Conservation (phyloP, 352 stramenopile genomes). For the Pilasporangium apinafurcum region DNA sequence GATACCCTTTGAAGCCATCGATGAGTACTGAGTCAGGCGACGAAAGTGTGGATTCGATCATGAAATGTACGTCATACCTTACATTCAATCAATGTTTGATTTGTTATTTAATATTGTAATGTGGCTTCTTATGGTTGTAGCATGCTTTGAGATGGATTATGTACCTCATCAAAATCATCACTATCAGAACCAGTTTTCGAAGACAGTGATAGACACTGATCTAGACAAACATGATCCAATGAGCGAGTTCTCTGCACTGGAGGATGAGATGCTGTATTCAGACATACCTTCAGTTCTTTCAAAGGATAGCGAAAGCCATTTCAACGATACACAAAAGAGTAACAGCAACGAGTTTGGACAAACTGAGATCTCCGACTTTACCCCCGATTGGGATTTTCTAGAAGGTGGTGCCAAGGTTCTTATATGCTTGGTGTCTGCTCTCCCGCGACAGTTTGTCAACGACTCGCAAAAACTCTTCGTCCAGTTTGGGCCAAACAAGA, state of each 20-base stretch:
- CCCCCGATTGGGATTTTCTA: conserved; percentile 77
- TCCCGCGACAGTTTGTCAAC: conserved; percentile 15
- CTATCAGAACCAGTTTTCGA: neutral
- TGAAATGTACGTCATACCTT: conserved; percentile 33
- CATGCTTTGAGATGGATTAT: conserved; percentile 52
- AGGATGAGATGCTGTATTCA: conserved; percentile 26
- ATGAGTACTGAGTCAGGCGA: too few relatives aligned
- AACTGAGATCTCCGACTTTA: conserved; percentile 74
- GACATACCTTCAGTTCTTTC: conserved; percentile 4
- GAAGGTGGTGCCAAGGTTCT: conserved; percentile 75
- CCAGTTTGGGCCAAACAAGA: conserved; percentile 47
- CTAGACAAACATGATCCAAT: conserved; percentile 3
- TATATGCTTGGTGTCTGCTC: conserved; percentile 57
- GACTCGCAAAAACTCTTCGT: conserved; percentile 47
- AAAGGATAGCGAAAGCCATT: neutral
- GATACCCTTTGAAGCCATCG: too few relatives aligned
- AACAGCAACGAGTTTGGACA: conserved; percentile 17
- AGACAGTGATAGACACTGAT: conserved; percentile 5
- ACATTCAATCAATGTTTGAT: neutral
- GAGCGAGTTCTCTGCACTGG: conserved; percentile 10
- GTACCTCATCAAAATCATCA: conserved; percentile 7
- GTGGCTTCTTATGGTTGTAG: conserved; percentile 14
- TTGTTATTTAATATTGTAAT: conserved; percentile 1
- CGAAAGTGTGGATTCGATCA: conserved; percentile 39
- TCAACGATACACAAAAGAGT: conserved; percentile 1